These are phyloP conservation scores for Mucor racemosus DNA, from an alignment of 371 early-diverging fungal species.

Conservation along the genomic window DNA sequence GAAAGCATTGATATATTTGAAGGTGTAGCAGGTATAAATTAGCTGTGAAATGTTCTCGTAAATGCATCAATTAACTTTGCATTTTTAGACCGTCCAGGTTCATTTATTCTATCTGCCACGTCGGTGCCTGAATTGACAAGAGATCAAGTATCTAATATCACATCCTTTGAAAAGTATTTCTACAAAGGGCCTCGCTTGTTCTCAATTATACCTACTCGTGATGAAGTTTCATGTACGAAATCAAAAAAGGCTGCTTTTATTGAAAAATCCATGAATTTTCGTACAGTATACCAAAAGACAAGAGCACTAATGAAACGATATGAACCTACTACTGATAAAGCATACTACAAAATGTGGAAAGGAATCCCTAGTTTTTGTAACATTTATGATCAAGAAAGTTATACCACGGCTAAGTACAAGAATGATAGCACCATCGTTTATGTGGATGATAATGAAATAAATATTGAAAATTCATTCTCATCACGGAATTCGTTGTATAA, in stretches of 20 bases:
- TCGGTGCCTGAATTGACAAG: conserved; percentile 12
- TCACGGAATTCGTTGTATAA: conserved; percentile 4
- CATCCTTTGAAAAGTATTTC: conserved; percentile 43
- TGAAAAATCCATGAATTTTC: conserved; percentile 23
- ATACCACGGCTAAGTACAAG: conserved; percentile 36
- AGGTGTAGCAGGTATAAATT: conserved; percentile 34
- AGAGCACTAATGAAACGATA: conserved; percentile 36
- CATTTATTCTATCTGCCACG: conserved; percentile 39
- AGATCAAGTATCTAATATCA: conserved; percentile 21
- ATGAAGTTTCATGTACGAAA: neutral
- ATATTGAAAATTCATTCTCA: conserved; percentile 9
- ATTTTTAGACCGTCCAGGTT: conserved; percentile 24
- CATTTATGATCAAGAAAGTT: conserved; percentile 30
- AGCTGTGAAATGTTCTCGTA: too few relatives aligned
- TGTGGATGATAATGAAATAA: conserved; percentile 32
- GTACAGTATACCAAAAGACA: conserved; percentile 26
- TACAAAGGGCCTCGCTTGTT: conserved; percentile 40
- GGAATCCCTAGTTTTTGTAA: conserved; percentile 25
- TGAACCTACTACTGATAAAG: conserved; percentile 21
- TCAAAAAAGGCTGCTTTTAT: conserved; percentile 12
- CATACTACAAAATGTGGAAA: conserved; percentile 38
- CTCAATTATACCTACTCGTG: conserved; percentile 23
- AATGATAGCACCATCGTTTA: conserved; percentile 45
- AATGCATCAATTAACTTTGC: conserved; percentile 2
- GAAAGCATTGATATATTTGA: conserved; percentile 49